Conservation (phyloP, 192 early-diverging fungal species). For the Lunasporangiospora selenospora region DNA sequence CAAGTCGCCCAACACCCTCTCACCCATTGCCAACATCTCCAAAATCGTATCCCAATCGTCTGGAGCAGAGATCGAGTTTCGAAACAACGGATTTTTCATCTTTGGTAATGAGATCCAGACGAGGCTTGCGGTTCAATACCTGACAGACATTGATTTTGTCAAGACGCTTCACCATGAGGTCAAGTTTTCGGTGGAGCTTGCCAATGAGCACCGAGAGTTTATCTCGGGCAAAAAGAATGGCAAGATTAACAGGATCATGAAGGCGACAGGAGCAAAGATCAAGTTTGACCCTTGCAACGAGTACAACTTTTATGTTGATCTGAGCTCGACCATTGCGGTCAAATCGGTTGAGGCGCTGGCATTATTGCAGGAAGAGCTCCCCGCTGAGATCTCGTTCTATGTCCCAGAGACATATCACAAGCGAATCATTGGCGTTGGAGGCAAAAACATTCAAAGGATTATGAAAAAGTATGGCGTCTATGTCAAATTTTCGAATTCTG, state of each 20-base stretch:
- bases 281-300: constrained; percentile 70
- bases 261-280: constrained; percentile 65
- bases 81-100: constrained; percentile 63
- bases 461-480: constrained; percentile 87
- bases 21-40: constrained; percentile 37
- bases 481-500: constrained; percentile 81
- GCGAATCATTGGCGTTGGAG: constrained; percentile 83
- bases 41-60: constrained; percentile 52
- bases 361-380: constrained; percentile 76
- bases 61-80: constrained; percentile 64
- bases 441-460: constrained; percentile 85
- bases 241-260: constrained; percentile 85
- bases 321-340: constrained; percentile 56
- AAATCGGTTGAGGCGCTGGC: constrained; percentile 67
- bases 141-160: constrained; percentile 59
- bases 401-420: constrained; percentile 81
- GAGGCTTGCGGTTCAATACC: constrained; percentile 59
- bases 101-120: constrained; percentile 68
- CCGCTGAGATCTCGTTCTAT: constrained; percentile 81
- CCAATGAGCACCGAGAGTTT: constrained; percentile 80
- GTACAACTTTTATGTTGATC: constrained; percentile 77
- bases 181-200: constrained; percentile 73
- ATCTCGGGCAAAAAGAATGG: constrained; percentile 88
- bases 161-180: constrained; percentile 62
- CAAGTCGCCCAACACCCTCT: constrained; percentile 8